Base-by-base conservation (phyloP, 1,139 yeast species). In the Yamadazyma sp. region DNA sequence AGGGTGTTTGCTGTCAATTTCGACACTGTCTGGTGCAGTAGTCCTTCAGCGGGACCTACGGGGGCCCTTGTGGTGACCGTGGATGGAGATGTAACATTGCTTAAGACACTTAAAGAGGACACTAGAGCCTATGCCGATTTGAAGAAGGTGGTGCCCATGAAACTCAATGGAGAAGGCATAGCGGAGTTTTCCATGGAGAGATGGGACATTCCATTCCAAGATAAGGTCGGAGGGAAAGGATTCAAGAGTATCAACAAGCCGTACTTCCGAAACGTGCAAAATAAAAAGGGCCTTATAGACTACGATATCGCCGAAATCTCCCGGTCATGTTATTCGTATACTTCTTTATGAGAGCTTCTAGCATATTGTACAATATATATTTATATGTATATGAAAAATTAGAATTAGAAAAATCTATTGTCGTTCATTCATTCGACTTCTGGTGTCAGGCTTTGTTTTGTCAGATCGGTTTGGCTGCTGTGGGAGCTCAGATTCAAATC, bases 71-170 rank as follows among this genome's bases (percentile, higher is more conserved):
- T 70, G 38, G 74, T 64, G 13, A 71, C 80, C 0, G 62, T 78
- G 4, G 71, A 69, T 48, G 85, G 85, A 1, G 80, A 77, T 38
- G 49, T 78, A 4, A 57, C 64, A 5, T 39, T 52, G 6, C 39
- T 67, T 6, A 48, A 64, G 28, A 45, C 53, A 3, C 42, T 55
- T 3, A 16, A 37, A 1, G 36, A 45, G 1, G 38, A 47, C 17
- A 47, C 45, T 11, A 37, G 37, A 3, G 61, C 51, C 32, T 37
- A 49, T 28, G 31, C 31, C 1, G 39, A 43, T 0, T 35, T 62
- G 12, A 27, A 34, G 12, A 22, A 31, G 3, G 31, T 28, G n/a
- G 32, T 45, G 12, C 38, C 40, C 3, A 29, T 36, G 16, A 31
- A 29, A 25, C 31, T 28, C 9, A 31, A 35, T 29, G 23, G 20